These are phyloP conservation scores for Cyclotella cryptica DNA, from an alignment of 108 stramenopile species.

Conservation along the genomic window DNA sequence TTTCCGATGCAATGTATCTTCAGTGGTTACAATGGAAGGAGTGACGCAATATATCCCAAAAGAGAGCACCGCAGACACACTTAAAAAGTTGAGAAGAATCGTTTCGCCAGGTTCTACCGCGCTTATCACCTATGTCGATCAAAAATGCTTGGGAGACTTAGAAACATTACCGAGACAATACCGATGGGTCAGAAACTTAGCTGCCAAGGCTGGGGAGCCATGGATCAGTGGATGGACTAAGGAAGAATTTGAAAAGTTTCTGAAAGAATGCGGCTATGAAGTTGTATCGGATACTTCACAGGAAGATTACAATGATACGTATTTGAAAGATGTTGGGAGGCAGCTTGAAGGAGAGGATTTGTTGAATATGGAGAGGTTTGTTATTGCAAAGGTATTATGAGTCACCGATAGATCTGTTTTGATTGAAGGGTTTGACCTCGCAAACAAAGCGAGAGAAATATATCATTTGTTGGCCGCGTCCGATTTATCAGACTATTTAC, in stretches of 20 bases:
- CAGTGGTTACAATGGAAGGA: slow-evolving; percentile 33
- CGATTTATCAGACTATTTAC: too few species aligned
- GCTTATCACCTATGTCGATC: slow-evolving; percentile 16
- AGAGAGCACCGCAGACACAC: slow-evolving; percentile 25
- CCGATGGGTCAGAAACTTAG: neutral
- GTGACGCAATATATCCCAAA: slow-evolving; percentile 48
- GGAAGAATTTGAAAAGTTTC: slow-evolving; percentile 7
- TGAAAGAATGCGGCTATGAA: neutral
- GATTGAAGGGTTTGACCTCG: neutral
- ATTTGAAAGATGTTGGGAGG: slow-evolving; percentile 18
- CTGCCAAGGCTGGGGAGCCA: slow-evolving; percentile 13
- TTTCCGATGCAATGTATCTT: neutral
- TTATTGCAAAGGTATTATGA: slow-evolving; percentile 15
- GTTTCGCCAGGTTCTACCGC: slow-evolving; percentile 18
- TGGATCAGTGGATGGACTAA: slow-evolving; percentile 1
- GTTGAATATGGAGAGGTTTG: slow-evolving; percentile 17
- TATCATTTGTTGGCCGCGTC: too few species aligned
- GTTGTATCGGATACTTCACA: slow-evolving; percentile 16
- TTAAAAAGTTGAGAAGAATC: slow-evolving; percentile 17
- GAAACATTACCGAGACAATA: neutral
- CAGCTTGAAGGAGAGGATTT: slow-evolving; percentile 17
- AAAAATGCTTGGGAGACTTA: neutral
- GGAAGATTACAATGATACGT: slow-evolving; percentile 11
- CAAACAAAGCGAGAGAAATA: neutral
- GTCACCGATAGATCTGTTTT: neutral